These are phyloP conservation scores for Galeopsis tetrahit DNA, from an alignment of 257 asterid species.

Conservation along the genomic window DNA sequence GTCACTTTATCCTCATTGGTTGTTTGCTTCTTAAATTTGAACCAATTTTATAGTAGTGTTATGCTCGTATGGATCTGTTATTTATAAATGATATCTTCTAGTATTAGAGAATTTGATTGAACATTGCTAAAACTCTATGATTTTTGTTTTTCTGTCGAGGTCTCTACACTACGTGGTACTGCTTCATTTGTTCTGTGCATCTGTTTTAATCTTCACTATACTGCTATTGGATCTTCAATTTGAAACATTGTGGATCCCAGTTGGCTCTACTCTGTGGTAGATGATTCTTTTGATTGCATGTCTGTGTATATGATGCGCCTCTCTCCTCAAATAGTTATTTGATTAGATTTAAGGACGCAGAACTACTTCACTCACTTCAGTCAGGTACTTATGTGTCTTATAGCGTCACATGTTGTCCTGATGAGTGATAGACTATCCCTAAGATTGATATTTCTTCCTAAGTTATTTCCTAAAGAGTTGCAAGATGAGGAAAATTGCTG, in stretches of 20 bases:
- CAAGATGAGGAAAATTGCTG: conserved; percentile 21
- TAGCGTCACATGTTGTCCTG: conserved; percentile 40
- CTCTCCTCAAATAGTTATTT: conserved; percentile 56
- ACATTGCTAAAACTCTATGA: conserved; percentile 61
- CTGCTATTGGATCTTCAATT: conserved; percentile 93
- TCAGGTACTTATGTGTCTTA: conserved; percentile 50
- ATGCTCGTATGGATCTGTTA: conserved; percentile 37
- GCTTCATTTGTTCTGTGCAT: conserved; percentile 90
- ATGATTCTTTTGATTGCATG: conserved; percentile 77
- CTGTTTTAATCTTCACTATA: conserved; percentile 73
- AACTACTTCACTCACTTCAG: conserved; percentile 47
- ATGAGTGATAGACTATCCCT: conserved; percentile 32
- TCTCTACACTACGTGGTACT: conserved; percentile 81
- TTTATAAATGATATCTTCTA: conserved; percentile 41
- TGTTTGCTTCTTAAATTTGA: conserved; percentile 27
- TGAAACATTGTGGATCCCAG: conserved; percentile 79
- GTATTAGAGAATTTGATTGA: conserved; percentile 36
- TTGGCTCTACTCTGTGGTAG: conserved; percentile 57
- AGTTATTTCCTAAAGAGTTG: conserved; percentile 9
- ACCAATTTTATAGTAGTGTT: conserved; percentile 26
- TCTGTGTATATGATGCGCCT: conserved; percentile 60
- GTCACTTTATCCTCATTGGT: conserved; percentile 33
- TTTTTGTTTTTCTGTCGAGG: conserved; percentile 88
- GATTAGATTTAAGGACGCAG: conserved; percentile 53
- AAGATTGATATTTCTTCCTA: conserved; percentile 13